Evolutionary conservation across 805 yeast genomes (phyloP), one percentile per base, ranked within the genome.

Genomic region (Cyberlindnera subsufficiens): DNA sequence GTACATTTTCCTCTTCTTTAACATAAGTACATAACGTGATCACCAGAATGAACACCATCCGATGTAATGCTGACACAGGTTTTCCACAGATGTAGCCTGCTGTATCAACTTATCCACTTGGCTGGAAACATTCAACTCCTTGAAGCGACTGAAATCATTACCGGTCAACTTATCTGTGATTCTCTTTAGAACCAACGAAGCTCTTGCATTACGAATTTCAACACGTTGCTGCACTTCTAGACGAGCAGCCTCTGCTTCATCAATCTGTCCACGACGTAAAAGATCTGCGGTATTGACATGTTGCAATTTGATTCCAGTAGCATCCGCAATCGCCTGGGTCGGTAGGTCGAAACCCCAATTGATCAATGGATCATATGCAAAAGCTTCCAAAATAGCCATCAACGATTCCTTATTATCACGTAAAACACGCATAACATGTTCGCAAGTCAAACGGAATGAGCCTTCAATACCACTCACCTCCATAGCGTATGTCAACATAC

Each of bases 11-110:
- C 11, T 18, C 11, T 32, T 32, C 20, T 32, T 11, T 13, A 22
- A 15, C 7, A 16, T 32, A 32, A 35, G 9, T 22, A 25, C 18
- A 20, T 16, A 13, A 31, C 27, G 10, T 11, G 10, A 25, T 47
- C 42, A 91, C 98, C 99, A 93, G 77, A 91, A 93, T 1, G 98
- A 86, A 66, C 99, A 93, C 99, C 99, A 93, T 16, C 99, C 99
- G 48, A 93, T 85, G 60, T 86, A 93, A 64, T 91, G 99, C 64
- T 89, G 97, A 58, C 98, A 93, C 42, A 93, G 67, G 55, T 93
- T 93, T 60, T 93, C 98, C 27, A 91, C 95, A 38, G 95, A 84
- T 0, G 98, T 93, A 2, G 99, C 98, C 60, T 93, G 96, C 55
- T 86, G 95, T 40, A 93, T 93, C 59, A 93, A 69, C 59, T 82